Conservation (phyloP, 2,329 filamentous ascomycete genomes). For the Penicillium olsonii region DNA sequence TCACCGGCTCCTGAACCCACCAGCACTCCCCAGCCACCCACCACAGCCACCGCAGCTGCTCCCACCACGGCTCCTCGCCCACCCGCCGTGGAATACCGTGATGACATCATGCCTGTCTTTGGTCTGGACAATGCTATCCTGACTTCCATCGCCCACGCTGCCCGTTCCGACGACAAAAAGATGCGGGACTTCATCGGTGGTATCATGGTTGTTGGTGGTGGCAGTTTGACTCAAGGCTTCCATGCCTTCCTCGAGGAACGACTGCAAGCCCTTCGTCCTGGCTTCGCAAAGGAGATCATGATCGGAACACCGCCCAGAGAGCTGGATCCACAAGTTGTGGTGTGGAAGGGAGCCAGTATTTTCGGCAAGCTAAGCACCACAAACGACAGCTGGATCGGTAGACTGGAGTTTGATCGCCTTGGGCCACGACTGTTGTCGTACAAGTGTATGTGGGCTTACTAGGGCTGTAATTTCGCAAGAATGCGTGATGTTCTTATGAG, state of each 20-base stretch:
- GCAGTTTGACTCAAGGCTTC: constrained; percentile 77
- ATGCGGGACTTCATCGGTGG: constrained; percentile 84
- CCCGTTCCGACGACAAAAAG: constrained; percentile 87
- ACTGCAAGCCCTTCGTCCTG: constrained; percentile 65
- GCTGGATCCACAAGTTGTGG: constrained; percentile 94
- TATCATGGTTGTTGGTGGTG: constrained; percentile 88
- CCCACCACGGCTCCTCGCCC: constrained; percentile 34
- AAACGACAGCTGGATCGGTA: constrained; percentile 93
- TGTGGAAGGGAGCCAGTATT: constrained; percentile 96
- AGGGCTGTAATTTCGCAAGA: constrained; percentile 11
- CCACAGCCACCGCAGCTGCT: constrained; percentile 44
- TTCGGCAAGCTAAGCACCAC: constrained; percentile 83
- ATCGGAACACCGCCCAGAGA: constrained; percentile 77
- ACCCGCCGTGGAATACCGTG: constrained; percentile 62
- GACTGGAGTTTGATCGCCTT: constrained; percentile 82
- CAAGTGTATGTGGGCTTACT: constrained; percentile 70
- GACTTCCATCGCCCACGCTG: constrained; percentile 82
- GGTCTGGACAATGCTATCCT: constrained; percentile 88
- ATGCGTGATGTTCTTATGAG: constrained; percentile 11
- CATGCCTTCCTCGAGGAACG: constrained; percentile 80
- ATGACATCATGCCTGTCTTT: constrained; percentile 77
- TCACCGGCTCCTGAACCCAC: constrained; percentile 81
- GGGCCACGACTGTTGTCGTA: constrained; percentile 81
- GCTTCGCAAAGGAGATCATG: constrained; percentile 66
- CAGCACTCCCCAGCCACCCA: constrained; percentile 63